Evolutionary conservation across 2,329 filamentous ascomycete species (phyloP).

Genomic region (Pseudogymnoascus sp.): DNA sequence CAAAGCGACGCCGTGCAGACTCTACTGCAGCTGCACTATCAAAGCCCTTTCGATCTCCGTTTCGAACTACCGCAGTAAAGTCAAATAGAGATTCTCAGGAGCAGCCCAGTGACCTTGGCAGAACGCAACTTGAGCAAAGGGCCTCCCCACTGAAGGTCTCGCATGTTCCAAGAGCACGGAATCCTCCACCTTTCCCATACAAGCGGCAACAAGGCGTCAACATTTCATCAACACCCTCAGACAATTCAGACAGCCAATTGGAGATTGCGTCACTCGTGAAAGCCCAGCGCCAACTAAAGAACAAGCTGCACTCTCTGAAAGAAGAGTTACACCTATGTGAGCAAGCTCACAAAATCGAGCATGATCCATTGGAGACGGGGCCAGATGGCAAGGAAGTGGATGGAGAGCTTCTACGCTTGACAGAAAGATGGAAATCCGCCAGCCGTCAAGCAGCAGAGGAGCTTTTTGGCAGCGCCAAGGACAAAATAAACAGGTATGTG

Average conservation of each 20-base stretch:
- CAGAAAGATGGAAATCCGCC: slow-evolving; percentile 53
- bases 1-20: slow-evolving; percentile 58
- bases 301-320: slow-evolving; percentile 23
- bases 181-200: neutral
- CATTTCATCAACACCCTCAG: neutral
- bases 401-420: slow-evolving; percentile 48
- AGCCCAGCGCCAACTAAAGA: slow-evolving; percentile 28
- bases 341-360: slow-evolving; percentile 47
- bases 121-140: neutral
- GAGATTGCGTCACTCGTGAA: slow-evolving; percentile 27
- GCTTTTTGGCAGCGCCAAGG: slow-evolving; percentile 52
- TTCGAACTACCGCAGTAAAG: slow-evolving; percentile 34
- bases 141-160: neutral
- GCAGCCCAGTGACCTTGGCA: neutral
- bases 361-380: slow-evolving; percentile 15
- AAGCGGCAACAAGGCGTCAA: neutral
- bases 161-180: neutral
- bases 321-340: slow-evolving; percentile 41
- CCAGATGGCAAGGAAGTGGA: slow-evolving; percentile 29
- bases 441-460: slow-evolving; percentile 60
- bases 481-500: slow-evolving; percentile 44
- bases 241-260: slow-evolving; percentile 3
- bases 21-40: slow-evolving; percentile 50
- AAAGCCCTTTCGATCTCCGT: slow-evolving; percentile 67
- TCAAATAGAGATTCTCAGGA: slow-evolving; percentile 9